Conservation (phyloP, 1,139 yeast species). For the Debaryomyces psychrophilus region DNA sequence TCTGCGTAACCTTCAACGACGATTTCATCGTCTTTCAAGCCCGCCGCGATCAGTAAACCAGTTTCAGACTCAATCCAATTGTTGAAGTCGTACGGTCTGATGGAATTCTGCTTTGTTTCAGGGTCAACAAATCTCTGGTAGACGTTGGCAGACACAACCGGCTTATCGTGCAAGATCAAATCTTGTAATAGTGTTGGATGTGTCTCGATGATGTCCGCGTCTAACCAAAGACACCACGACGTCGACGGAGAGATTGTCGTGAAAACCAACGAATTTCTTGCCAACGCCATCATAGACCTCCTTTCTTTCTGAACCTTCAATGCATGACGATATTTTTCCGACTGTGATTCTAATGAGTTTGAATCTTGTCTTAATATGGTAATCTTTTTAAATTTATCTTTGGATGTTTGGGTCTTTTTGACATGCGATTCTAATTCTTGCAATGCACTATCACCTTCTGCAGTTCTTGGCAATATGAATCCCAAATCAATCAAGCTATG, state of each 20-base stretch:
- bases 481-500: slow-evolving; percentile 85
- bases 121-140: slow-evolving; percentile 76
- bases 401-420: slow-evolving; percentile 58
- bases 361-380: slow-evolving; percentile 91
- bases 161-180: slow-evolving; percentile 81
- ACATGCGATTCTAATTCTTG: slow-evolving; percentile 71
- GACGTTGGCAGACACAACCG: slow-evolving; percentile 89
- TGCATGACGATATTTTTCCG: slow-evolving; percentile 75
- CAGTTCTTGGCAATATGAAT: slow-evolving; percentile 81
- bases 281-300: slow-evolving; percentile 88
- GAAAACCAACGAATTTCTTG: slow-evolving; percentile 86
- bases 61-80: slow-evolving; percentile 95
- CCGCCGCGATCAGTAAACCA: slow-evolving; percentile 73
- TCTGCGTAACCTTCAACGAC: slow-evolving; percentile 91
- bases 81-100: slow-evolving; percentile 92
- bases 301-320: slow-evolving; percentile 84
- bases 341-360: slow-evolving; percentile 65
- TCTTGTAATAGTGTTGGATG: slow-evolving; percentile 84
- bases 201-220: slow-evolving; percentile 89
- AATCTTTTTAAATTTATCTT: slow-evolving; percentile 71
- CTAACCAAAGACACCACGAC: slow-evolving; percentile 95
- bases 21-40: slow-evolving; percentile 83
- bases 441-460: slow-evolving; percentile 79
- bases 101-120: slow-evolving; percentile 55
- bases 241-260: slow-evolving; percentile 90